Base-by-base conservation (phyloP, 139 green algal genomes). In the Pseudopediastrum boryanum region DNA sequence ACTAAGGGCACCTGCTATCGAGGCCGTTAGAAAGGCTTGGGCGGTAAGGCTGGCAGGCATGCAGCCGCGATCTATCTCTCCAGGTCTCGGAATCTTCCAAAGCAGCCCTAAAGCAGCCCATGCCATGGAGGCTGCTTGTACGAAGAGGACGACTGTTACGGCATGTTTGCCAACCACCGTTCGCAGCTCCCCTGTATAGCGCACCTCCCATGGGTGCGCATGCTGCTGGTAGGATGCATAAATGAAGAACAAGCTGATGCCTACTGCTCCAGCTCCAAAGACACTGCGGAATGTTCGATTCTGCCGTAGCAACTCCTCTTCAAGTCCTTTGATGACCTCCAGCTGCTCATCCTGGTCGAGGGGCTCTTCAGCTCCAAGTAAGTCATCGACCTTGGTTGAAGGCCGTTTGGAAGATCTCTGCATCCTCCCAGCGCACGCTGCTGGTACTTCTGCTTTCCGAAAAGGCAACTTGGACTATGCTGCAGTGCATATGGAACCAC, bases 171-270 rank as follows among this genome's bases (percentile, higher is more conserved):
- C 25, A 39, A 31, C 50, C 13, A 67, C 64, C 8, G 62, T 67
- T 33, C 71, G 41, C 0, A 85, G 72, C 79, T 81, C 71, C 1
- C 79, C 79, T 50, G 71, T 85, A 65, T 77, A 85, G 13, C 79
- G 63, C 41, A 46, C 50, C 38, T 72, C 71, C 19, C 42, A 85
- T 2, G 79, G 79, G 23, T 76, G 71, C 46, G 75, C 31, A 5
- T 59, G 23, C 64, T 85, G 71, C 27, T 71, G 50, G n/a, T 39
- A 44, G 8, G 79, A 52, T 2, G 71, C 72, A 44, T 77, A 70
- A 9, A 41, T 5, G 64, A 81, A 85, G 59, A 84, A 84, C 9
- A 48, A 23, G 2, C n/a, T 70, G 3, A 48, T 12, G 0, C 5
- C 36, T 0, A 63, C 7, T 13, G 61, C 42, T 8, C n/a, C 39